Evolutionary conservation across 2,329 filamentous ascomycete species (phyloP).

Genomic region (Alternaria rosae): DNA sequence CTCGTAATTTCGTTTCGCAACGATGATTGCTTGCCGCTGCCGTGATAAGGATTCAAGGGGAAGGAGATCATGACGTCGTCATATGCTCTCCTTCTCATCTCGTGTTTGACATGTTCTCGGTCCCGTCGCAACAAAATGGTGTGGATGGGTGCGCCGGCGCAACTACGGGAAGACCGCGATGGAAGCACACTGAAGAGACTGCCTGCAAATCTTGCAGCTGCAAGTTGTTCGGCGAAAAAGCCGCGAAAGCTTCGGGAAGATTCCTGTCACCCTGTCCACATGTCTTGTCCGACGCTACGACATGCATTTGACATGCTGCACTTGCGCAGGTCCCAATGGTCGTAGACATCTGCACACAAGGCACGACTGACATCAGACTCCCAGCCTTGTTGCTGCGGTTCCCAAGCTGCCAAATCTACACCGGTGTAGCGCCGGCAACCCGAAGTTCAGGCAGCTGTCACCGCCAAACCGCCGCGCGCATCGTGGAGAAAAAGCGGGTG

Average conservation of each 20-base stretch:
- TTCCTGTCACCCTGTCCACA: neutral
- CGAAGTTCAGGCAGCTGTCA: neutral
- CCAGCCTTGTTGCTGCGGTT: neutral
- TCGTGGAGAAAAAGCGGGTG: conserved; percentile 5
- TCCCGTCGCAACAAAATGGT: neutral
- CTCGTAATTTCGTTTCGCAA: conserved; percentile 12
- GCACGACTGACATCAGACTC: neutral
- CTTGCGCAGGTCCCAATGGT: neutral
- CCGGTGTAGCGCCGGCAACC: neutral
- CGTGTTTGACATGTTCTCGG: neutral
- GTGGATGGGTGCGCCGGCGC: neutral
- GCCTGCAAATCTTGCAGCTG: neutral
- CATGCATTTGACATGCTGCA: neutral
- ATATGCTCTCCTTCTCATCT: neutral
- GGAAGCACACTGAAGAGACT: neutral
- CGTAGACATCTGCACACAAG: neutral
- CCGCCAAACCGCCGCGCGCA: neutral
- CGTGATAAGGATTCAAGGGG: conserved; percentile 7
- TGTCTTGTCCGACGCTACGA: neutral
- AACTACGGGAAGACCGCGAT: neutral
- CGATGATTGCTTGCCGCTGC: conserved; percentile 2
- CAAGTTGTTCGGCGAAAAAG: neutral
- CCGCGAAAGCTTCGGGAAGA: neutral
- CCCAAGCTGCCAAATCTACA: neutral
- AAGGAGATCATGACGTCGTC: conserved; percentile 12